phyloP scores from a whole-genome alignment of 2,329 filamentous ascomycete species.

The Didymella sp. region DNA sequence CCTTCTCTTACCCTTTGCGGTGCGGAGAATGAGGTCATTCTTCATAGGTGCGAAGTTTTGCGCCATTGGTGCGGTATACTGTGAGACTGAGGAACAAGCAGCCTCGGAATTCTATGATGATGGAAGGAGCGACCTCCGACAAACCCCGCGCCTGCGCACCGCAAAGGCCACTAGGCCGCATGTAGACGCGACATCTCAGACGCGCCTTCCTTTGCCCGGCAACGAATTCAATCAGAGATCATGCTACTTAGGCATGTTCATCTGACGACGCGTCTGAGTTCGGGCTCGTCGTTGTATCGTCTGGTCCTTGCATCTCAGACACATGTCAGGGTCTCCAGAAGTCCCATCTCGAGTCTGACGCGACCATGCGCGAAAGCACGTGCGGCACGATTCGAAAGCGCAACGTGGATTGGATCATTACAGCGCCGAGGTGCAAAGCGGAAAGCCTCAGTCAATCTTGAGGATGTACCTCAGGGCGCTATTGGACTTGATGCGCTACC shows the following conservation, averaged over 20 bases:
- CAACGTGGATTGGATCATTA: slow-evolving; percentile 24
- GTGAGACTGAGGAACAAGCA: slow-evolving; percentile 17
- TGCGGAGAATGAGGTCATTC: slow-evolving; percentile 90
- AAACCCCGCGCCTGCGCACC: slow-evolving; percentile 33
- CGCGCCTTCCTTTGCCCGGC: slow-evolving; percentile 4
- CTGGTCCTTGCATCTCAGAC: background rate
- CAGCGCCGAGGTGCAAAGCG: slow-evolving; percentile 52
- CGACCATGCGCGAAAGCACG: slow-evolving; percentile 41
- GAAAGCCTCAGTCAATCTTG: slow-evolving; percentile 43
- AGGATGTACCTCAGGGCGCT: slow-evolving; percentile 63
- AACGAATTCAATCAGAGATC: slow-evolving; percentile 7
- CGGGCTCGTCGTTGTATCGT: background rate
- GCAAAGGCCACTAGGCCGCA: slow-evolving; percentile 26
- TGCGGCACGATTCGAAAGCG: slow-evolving; percentile 19
- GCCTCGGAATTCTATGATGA: slow-evolving; percentile 22
- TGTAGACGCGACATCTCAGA: slow-evolving; percentile 26
- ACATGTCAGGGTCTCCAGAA: background rate
- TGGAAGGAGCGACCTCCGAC: slow-evolving; percentile 22
- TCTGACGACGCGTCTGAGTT: slow-evolving; percentile 16
- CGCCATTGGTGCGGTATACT: slow-evolving; percentile 61
- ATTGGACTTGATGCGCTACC: slow-evolving; percentile 54
- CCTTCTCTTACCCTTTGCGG: slow-evolving; percentile 74
- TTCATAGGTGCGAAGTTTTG: slow-evolving; percentile 79
- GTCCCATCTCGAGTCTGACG: slow-evolving; percentile 27
- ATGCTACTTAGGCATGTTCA: slow-evolving; percentile 29